A percentile compares a stretch with the other conserved stretches of the same genome.
Evolutionary conservation across 495 filamentous ascomycete genomes (phyloP).

Genomic region (Trypethelium eluteriae): DNA sequence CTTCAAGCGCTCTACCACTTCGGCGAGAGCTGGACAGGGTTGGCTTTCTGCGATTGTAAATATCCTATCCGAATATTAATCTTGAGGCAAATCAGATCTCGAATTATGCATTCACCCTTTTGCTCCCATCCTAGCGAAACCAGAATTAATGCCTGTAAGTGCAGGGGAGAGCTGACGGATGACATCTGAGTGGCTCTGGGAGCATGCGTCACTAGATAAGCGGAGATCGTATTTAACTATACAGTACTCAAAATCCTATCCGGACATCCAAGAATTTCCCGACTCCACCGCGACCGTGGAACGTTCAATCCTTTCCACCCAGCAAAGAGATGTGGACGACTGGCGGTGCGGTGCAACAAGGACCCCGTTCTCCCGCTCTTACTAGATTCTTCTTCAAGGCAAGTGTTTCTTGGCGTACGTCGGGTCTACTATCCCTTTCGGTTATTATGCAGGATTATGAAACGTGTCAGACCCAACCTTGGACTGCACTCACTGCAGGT

Average conservation of each 20-base stretch:
- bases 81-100: not conserved
- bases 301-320: not conserved
- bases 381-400: not conserved
- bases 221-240: too few relatives aligned
- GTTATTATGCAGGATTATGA: conserved; percentile 8
- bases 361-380: not conserved
- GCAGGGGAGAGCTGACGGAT: too few relatives aligned
- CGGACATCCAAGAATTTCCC: not conserved
- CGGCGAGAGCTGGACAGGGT: not conserved
- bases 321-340: not conserved
- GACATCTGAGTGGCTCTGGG: too few relatives aligned
- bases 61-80: not conserved
- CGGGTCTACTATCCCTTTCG: not conserved
- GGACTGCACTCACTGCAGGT: not conserved
- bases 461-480: not conserved
- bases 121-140: not conserved
- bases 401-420: not conserved
- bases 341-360: not conserved
- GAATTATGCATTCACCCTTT: not conserved
- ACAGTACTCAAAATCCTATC: too few relatives aligned
- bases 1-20: not conserved
- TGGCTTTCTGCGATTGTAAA: conserved; percentile 1
- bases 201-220: too few relatives aligned
- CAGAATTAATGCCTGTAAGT: not conserved
- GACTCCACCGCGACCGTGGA: too few relatives aligned